Conservation (phyloP, 2,329 filamentous ascomycete species). For the Tolypocladium amazonense region DNA sequence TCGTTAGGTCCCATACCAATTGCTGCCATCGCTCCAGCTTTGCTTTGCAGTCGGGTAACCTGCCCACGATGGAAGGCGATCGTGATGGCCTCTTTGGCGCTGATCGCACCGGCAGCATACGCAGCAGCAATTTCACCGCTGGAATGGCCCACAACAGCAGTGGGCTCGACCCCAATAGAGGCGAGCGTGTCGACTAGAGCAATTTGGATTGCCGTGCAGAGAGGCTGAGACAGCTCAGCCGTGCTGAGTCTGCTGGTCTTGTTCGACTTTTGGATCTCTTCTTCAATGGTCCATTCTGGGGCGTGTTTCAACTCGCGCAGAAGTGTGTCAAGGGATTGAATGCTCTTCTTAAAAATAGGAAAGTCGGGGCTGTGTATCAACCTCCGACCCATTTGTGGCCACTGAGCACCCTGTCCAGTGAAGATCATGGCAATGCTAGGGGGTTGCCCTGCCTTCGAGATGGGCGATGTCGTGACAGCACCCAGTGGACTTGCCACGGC, state of each 20-base stretch:
- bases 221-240: background rate
- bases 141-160: background rate
- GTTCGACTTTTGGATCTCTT: background rate
- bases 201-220: background rate
- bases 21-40: conserved; percentile 9
- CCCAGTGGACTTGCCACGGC: background rate
- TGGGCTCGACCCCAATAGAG: background rate
- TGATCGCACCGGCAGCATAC: background rate
- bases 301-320: background rate
- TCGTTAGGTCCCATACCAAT: conserved; percentile 20
- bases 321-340: background rate
- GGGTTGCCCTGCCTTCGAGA: background rate
- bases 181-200: background rate
- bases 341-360: background rate
- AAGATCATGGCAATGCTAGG: background rate
- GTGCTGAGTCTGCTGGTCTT: background rate
- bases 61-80: conserved; percentile 11
- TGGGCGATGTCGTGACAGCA: background rate
- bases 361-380: background rate
- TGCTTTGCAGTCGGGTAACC: background rate
- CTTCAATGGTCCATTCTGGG: background rate
- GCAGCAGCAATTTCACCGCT: background rate
- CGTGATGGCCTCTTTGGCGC: background rate
- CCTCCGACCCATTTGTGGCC: background rate
- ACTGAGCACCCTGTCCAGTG: background rate